A percentile compares a stretch with the other conserved stretches of the same genome.
These are phyloP conservation scores for Psidium friedrichsthalianum DNA, from an alignment of 345 rosid species.

Conservation along the genomic window DNA sequence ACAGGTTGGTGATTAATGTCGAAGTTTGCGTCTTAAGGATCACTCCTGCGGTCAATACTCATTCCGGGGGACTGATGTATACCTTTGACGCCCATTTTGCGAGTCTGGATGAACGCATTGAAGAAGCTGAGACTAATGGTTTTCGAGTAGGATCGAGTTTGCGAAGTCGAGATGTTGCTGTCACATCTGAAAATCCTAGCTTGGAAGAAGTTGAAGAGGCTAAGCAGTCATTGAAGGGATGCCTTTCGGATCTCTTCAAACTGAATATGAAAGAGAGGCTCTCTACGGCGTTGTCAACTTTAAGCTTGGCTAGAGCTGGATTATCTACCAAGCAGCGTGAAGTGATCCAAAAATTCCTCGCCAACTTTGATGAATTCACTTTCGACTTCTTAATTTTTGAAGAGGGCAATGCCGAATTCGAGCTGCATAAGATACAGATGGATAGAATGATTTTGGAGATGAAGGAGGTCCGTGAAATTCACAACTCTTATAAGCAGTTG, in stretches of 20 bases:
- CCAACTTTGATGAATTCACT: neutral
- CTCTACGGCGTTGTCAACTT: neutral
- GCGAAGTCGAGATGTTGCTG: no score
- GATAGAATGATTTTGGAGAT: neutral
- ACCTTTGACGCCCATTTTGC: neutral
- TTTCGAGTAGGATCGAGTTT: neutral
- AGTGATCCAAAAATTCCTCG: neutral
- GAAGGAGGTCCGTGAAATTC: neutral
- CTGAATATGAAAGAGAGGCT: neutral
- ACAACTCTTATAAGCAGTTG: neutral
- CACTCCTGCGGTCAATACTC: neutral
- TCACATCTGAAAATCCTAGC: neutral
- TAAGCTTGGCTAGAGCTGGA: neutral
- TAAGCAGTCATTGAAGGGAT: conserved; percentile 2
- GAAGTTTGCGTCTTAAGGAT: neutral
- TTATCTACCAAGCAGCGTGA: neutral
- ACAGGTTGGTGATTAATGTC: neutral
- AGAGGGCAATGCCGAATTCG: neutral
- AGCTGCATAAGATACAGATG: neutral
- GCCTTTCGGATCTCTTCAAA: neutral
- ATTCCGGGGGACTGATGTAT: neutral
- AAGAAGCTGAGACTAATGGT: neutral
- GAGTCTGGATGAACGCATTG: neutral
- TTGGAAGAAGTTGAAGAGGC: conserved; percentile 1
- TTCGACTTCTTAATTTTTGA: neutral